phyloP scores from a whole-genome alignment of 768 basidiomycete species.

The Crucibulum laeve region DNA sequence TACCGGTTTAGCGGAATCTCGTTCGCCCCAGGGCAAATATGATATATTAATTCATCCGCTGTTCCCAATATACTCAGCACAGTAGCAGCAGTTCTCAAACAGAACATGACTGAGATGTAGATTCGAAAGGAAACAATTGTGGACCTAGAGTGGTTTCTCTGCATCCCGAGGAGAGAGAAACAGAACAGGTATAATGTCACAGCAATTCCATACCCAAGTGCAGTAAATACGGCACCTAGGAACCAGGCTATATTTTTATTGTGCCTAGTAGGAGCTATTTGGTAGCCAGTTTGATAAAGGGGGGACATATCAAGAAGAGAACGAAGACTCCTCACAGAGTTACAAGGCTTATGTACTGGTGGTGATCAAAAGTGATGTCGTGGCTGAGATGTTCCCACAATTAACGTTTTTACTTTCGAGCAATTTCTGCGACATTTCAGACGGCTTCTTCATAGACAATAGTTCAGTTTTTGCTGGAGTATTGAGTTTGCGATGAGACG shows the following conservation, averaged over 20 bases:
- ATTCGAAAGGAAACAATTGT: background rate
- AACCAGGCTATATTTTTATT: background rate
- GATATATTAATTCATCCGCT: background rate
- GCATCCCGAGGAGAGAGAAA: no score
- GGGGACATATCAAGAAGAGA: no score
- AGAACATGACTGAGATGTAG: background rate
- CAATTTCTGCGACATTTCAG: no score
- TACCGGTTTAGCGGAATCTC: background rate
- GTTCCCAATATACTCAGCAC: background rate
- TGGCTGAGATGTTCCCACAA: no score
- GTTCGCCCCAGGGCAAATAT: background rate
- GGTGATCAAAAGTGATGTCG: no score
- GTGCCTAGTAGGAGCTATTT: background rate
- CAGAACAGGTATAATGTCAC: background rate
- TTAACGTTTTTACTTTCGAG: no score
- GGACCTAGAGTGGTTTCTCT: no score
- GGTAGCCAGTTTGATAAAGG: background rate
- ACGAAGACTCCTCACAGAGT: no score
- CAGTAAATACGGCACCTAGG: background rate
- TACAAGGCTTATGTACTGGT: no score
- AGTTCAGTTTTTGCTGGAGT: no score
- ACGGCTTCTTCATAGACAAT: no score
- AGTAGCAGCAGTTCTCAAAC: background rate
- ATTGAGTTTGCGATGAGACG: no score
- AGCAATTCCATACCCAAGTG: background rate